Conservation (phyloP, 2,329 filamentous ascomycete genomes). For the Trichophaea hybrida region DNA sequence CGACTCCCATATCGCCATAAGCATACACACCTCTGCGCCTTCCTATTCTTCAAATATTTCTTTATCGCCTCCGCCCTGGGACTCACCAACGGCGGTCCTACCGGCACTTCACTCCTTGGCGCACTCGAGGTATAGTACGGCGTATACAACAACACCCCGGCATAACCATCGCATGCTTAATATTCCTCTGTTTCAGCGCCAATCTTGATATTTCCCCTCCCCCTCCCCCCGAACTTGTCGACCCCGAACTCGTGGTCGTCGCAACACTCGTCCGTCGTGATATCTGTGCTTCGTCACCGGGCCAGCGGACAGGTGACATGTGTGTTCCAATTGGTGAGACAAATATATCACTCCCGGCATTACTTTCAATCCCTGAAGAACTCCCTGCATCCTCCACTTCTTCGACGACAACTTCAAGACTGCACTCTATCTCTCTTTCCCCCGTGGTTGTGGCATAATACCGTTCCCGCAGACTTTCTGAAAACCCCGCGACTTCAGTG, state of each 20-base stretch:
- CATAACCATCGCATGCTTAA: neutral
- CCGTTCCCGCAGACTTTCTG: neutral
- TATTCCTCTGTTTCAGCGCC: neutral
- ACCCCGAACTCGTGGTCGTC: neutral
- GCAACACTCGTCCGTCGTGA: neutral
- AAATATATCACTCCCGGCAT: neutral
- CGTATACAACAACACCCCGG: neutral
- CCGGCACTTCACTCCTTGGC: constrained; percentile 2
- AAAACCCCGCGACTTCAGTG: neutral
- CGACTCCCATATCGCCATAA: neutral
- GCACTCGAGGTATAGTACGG: neutral
- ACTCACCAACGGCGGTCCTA: constrained; percentile 3
- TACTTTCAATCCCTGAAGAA: neutral
- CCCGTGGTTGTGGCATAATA: neutral
- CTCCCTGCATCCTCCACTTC: neutral
- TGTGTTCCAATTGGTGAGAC: neutral
- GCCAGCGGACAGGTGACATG: neutral
- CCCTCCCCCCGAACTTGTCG: neutral
- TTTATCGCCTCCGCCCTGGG: constrained; percentile 10
- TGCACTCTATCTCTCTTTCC: neutral
- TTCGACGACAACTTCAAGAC: neutral
- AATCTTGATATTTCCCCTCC: neutral
- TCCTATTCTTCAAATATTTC: constrained; percentile 11
- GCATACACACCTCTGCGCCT: constrained; percentile 7
- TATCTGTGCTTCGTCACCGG: neutral